Evolutionary conservation across 2,329 filamentous ascomycete species (phyloP).

Genomic region (Arthrobotrys sinensis): DNA sequence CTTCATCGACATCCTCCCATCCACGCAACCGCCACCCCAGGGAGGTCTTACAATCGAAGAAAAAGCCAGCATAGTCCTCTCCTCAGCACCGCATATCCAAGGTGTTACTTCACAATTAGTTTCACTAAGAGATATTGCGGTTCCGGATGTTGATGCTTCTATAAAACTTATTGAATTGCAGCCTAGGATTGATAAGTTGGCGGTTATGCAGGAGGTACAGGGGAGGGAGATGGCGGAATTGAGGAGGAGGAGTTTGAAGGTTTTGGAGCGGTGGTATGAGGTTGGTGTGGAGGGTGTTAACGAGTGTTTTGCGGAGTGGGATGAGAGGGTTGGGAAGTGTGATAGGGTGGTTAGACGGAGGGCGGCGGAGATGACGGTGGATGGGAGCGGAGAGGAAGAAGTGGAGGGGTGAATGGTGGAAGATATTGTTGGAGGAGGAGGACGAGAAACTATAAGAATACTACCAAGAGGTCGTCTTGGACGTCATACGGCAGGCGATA

Average conservation of each 20-base stretch:
- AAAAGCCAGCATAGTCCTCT: constrained; percentile 73
- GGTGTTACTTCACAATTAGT: constrained; percentile 74
- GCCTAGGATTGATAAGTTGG: constrained; percentile 76
- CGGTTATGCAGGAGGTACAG: constrained; percentile 76
- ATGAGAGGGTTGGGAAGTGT: constrained; percentile 62
- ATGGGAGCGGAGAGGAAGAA: constrained; percentile 34
- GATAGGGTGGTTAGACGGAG: constrained; percentile 61
- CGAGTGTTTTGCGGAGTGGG: constrained; percentile 64
- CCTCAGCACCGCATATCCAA: constrained; percentile 73
- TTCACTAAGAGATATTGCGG: constrained; percentile 73
- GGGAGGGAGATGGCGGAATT: constrained; percentile 76
- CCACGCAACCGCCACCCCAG: constrained; percentile 70
- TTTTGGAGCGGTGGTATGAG: constrained; percentile 81
- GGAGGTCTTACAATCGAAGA: constrained; percentile 70
- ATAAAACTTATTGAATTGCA: constrained; percentile 74
- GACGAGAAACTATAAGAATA: not conserved
- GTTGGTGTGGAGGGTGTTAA: constrained; percentile 74
- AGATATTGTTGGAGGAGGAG: not conserved
- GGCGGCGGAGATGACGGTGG: constrained; percentile 31
- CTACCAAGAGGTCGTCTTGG: not conserved
- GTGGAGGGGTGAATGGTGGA: constrained; percentile 7
- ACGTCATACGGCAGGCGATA: not conserved
- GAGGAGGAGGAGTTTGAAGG: constrained; percentile 75
- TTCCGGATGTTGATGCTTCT: constrained; percentile 73
- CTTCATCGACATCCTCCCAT: constrained; percentile 72